Base-by-base conservation (phyloP, 352 stramenopile genomes). In the Phytopythium vexans region DNA sequence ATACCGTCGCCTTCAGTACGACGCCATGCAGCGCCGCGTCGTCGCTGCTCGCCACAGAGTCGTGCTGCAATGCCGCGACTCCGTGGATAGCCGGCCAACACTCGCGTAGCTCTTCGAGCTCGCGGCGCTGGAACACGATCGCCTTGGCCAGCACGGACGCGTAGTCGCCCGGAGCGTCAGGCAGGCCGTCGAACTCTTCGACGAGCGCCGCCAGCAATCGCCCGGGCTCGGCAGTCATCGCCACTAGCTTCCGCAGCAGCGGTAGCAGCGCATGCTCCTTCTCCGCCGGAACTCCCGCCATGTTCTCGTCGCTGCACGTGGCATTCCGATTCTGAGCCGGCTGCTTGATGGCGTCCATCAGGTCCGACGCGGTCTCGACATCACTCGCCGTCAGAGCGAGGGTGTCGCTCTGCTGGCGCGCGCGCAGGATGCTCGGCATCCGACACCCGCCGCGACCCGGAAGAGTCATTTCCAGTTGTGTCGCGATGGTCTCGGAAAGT, bases 1-100 rank as follows among this genome's bases (percentile, higher is more conserved):
- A 77, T 15, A 88, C 40, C 52, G 60, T 54, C 27, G 76, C 54
- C 64, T 89, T 89, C 21, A 75, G 51, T 69, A 89, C 73, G 65
- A 77, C 69, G 31, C 48, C 14, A 27, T 58, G 33, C 14, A 36
- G 16, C 35, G 3, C 33, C 6, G 3, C 16, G 15, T 11, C 45
- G 11, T 39, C 4, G 4, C 44, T 49, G 21, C 9, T 4, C 16
- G 41, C 9, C 21, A 27, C 21, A 27, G 40, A 45, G n/a, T n/a
- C 31, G 48, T 38, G 41, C 8, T 31, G 34, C 6, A 16, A 42
- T 11, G 59, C 60, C 9, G 66, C 57, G 14, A 51, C 52, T 32
- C 65, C 54, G 14, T 71, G 40, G 31, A 82, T 56, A 6, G 56
- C 50, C 15, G 60, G 53, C 70, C 72, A 88, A 7, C 52, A 33